phyloP scores from a whole-genome alignment of 805 yeast species.

The Wickerhamiella slavikovae region DNA sequence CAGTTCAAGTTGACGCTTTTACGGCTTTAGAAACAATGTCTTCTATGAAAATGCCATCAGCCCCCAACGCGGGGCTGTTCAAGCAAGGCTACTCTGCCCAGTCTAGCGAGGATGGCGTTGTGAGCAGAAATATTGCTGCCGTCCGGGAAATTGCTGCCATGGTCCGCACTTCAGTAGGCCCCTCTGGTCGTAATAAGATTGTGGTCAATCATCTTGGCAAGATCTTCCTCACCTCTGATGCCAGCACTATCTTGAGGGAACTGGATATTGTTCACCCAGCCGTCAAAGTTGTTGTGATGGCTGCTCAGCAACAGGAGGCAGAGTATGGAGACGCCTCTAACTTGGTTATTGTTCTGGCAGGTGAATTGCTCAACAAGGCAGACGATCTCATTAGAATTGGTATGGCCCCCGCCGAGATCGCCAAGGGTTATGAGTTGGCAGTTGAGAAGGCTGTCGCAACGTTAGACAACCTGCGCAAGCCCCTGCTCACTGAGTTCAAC shows the following conservation, averaged over 20 bases:
- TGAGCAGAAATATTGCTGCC: slow-evolving; percentile 79
- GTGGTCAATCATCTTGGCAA: slow-evolving; percentile 75
- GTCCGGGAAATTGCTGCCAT: slow-evolving; percentile 81
- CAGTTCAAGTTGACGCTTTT: no score
- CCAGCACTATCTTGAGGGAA: slow-evolving; percentile 92
- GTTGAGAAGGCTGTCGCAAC: slow-evolving; percentile 48
- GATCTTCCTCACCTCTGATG: slow-evolving; percentile 82
- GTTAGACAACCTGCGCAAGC: slow-evolving; percentile 34
- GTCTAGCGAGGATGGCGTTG: slow-evolving; percentile 84
- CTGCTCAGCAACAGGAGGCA: slow-evolving; percentile 86
- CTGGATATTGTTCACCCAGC: slow-evolving; percentile 94
- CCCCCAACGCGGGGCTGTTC: slow-evolving; percentile 84
- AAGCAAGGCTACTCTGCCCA: slow-evolving; percentile 86
- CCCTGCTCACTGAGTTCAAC: slow-evolving; percentile 35
- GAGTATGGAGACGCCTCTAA: slow-evolving; percentile 97
- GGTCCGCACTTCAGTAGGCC: slow-evolving; percentile 90
- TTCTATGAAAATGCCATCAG: slow-evolving; percentile 60
- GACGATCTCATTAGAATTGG: slow-evolving; percentile 74
- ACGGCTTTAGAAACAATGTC: no score
- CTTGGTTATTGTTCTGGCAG: slow-evolving; percentile 77
- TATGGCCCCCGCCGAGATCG: slow-evolving; percentile 75
- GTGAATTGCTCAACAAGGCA: slow-evolving; percentile 71
- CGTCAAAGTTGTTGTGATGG: slow-evolving; percentile 87
- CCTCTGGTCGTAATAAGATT: slow-evolving; percentile 92
- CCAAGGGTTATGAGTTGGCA: slow-evolving; percentile 86